phyloP scores from a whole-genome alignment of 1,139 yeast species.

The Geotrichum candidum region DNA sequence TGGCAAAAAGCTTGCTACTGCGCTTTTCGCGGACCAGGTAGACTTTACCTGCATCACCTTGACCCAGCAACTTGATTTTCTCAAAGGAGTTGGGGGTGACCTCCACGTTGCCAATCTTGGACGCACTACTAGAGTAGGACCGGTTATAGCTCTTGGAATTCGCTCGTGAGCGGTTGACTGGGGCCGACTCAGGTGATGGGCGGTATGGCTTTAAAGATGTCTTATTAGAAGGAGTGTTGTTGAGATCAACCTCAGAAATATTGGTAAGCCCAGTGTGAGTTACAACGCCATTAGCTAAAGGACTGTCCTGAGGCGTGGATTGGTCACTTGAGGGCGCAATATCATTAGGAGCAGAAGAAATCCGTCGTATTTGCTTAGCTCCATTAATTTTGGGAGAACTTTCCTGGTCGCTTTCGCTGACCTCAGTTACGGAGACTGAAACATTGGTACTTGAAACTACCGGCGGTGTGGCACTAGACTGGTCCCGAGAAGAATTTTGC shows the following conservation, averaged over 20 bases:
- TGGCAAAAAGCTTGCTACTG: slow-evolving; percentile 73
- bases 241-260: slow-evolving; percentile 8
- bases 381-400: background rate
- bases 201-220: background rate
- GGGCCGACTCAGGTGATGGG: background rate
- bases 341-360: background rate
- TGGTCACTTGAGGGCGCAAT: background rate
- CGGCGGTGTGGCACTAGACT: background rate
- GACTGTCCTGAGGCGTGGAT: slow-evolving; percentile 26
- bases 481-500: background rate
- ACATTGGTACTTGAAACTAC: background rate
- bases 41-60: slow-evolving; percentile 97
- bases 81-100: slow-evolving; percentile 87
- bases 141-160: slow-evolving; percentile 35
- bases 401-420: background rate
- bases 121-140: slow-evolving; percentile 51
- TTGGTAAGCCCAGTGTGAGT: slow-evolving; percentile 1
- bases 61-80: slow-evolving; percentile 79
- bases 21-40: slow-evolving; percentile 79
- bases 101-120: slow-evolving; percentile 66
- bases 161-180: slow-evolving; percentile 32
- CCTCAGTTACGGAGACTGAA: background rate
- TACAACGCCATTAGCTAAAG: background rate
- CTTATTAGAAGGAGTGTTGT: background rate
- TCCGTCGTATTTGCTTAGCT: background rate